Evolutionary conservation across 1,284 basidiomycete species (phyloP).

Genomic region (Lignosus rhinocerotis): DNA sequence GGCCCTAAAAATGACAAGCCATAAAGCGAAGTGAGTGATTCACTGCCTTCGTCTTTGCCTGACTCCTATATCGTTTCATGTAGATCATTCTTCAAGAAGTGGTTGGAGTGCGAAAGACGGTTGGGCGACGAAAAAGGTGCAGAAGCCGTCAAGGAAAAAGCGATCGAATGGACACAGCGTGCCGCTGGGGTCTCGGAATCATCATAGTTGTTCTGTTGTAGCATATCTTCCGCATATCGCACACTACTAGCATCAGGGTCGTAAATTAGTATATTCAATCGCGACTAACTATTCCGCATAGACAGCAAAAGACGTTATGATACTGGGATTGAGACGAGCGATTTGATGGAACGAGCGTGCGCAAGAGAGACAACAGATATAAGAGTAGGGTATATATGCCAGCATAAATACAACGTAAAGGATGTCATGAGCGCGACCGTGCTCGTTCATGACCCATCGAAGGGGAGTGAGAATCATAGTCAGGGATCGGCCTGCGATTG

Average conservation of each 20-base stretch:
- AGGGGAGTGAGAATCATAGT: slow-evolving; percentile 50
- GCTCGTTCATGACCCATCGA: slow-evolving; percentile 54
- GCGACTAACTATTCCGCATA: slow-evolving; percentile 27
- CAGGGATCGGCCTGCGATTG: slow-evolving; percentile 67
- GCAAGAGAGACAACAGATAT: slow-evolving; percentile 27
- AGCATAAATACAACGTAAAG: slow-evolving; percentile 33
- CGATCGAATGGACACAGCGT: slow-evolving; percentile 84
- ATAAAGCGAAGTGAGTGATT: slow-evolving; percentile 83
- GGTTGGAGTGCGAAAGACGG: slow-evolving; percentile 87
- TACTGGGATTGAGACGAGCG: slow-evolving; percentile 44
- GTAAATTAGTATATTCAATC: slow-evolving; percentile 27
- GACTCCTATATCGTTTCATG: slow-evolving; percentile 1
- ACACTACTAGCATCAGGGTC: not conserved
- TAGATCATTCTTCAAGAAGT: slow-evolving; percentile 96
- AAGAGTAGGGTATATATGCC: slow-evolving; percentile 37
- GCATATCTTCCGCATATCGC: not conserved
- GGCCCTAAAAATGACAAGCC: slow-evolving; percentile 84
- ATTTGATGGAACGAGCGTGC: slow-evolving; percentile 51
- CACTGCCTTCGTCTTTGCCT: not conserved
- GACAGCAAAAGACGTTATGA: slow-evolving; percentile 36
- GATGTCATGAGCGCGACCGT: slow-evolving; percentile 65
- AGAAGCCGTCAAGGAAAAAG: slow-evolving; percentile 81
- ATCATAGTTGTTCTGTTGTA: slow-evolving; percentile 31
- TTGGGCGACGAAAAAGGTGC: slow-evolving; percentile 88
- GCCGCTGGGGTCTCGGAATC: slow-evolving; percentile 33